These are phyloP conservation scores for Kodamaea anthophila DNA, from an alignment of 1,139 yeast genomes.

Conservation along the genomic window DNA sequence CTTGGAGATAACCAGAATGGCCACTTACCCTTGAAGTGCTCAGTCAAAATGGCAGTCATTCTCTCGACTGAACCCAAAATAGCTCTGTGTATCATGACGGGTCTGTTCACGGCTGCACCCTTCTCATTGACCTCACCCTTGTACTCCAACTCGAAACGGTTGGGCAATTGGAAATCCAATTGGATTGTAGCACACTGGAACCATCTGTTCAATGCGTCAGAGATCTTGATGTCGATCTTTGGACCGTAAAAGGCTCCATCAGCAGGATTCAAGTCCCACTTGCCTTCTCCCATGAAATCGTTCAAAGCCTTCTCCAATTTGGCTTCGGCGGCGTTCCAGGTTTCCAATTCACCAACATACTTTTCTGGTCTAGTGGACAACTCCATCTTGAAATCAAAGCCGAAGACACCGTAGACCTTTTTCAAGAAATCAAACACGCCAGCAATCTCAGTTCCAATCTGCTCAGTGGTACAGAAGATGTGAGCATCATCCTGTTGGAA, in stretches of 20 bases:
- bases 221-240: slow-evolving; percentile 88
- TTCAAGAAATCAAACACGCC: slow-evolving; percentile 76
- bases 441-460: slow-evolving; percentile 76
- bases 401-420: slow-evolving; percentile 75
- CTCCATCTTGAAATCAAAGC: slow-evolving; percentile 83
- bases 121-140: slow-evolving; percentile 62
- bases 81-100: slow-evolving; percentile 99
- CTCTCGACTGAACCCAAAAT: slow-evolving; percentile 96
- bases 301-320: slow-evolving; percentile 71
- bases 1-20: slow-evolving; percentile 99
- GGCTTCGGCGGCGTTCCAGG: slow-evolving; percentile 85
- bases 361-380: slow-evolving; percentile 93
- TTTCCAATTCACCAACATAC: slow-evolving; percentile 76
- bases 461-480: slow-evolving; percentile 88
- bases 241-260: slow-evolving; percentile 99
- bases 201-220: slow-evolving; percentile 89
- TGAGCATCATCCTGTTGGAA: slow-evolving; percentile 99
- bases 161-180: slow-evolving; percentile 94
- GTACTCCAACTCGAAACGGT: slow-evolving; percentile 82
- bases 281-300: slow-evolving; percentile 61
- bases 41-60: slow-evolving; percentile 95
- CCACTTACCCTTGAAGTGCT: slow-evolving; percentile 97
- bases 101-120: slow-evolving; percentile 45
- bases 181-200: slow-evolving; percentile 98
- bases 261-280: slow-evolving; percentile 90